Conservation (phyloP, 2,329 filamentous ascomycete species). For the Teratosphaeria destructans region DNA sequence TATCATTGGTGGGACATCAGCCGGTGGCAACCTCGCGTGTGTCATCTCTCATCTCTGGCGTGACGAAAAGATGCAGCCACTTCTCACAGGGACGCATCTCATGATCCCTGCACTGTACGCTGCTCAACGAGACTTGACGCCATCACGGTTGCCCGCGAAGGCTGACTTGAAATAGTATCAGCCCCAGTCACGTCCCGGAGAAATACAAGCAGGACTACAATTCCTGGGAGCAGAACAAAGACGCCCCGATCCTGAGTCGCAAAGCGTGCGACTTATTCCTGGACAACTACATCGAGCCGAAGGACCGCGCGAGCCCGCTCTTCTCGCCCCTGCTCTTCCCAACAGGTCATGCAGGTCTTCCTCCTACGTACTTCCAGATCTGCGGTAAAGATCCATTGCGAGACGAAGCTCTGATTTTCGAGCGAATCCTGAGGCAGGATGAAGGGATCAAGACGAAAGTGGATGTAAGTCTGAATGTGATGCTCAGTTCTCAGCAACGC, state of each 20-base stretch:
- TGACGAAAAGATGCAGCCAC: conserved; percentile 31
- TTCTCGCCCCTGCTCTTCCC: conserved; percentile 21
- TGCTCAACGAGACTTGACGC: background rate
- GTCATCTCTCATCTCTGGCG: conserved; percentile 36
- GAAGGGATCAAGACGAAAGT: conserved; percentile 32
- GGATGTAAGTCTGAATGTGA: conserved; percentile 11
- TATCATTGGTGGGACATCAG: conserved; percentile 41
- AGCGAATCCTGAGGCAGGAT: conserved; percentile 30
- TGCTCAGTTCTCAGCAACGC: background rate
- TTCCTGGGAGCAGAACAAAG: conserved; percentile 25
- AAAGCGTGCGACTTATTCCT: conserved; percentile 12
- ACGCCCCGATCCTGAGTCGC: conserved; percentile 16
- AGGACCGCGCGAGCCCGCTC: conserved; percentile 17
- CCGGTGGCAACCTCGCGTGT: conserved; percentile 42
- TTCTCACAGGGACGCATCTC: conserved; percentile 38
- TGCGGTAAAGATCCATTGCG: conserved; percentile 39
- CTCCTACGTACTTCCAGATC: conserved; percentile 38
- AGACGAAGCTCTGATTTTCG: conserved; percentile 41
- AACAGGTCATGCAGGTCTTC: conserved; percentile 29
- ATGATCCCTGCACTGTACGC: conserved; percentile 37
- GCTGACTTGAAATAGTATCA: conserved; percentile 1
- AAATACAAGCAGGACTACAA: conserved; percentile 30
- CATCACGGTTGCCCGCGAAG: background rate
- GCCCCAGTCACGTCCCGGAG: conserved; percentile 30
- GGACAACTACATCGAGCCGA: conserved; percentile 10